Evolutionary conservation across 257 asterid species (phyloP).

Genomic region (Scutellaria galericulata): DNA sequence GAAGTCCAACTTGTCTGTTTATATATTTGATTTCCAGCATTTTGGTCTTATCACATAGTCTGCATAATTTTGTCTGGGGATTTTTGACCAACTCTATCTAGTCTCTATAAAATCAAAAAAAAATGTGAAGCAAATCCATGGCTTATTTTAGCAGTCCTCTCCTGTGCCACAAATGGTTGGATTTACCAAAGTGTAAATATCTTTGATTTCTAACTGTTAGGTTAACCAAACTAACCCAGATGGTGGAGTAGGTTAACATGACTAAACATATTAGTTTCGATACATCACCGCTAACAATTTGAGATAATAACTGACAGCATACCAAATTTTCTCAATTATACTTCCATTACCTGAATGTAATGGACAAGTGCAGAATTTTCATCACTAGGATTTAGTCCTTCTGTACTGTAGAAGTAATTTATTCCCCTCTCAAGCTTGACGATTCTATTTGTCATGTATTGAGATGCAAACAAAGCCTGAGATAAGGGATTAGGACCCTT

Average conservation of each 20-base stretch:
- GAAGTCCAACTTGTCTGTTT: slow-evolving; percentile 16
- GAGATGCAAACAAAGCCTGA: slow-evolving; percentile 79
- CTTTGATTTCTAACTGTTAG: background rate
- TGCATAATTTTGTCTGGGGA: background rate
- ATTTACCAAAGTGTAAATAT: background rate
- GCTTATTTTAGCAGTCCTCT: background rate
- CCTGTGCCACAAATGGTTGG: background rate
- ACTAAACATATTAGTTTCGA: slow-evolving; percentile 9
- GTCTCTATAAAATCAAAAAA: background rate
- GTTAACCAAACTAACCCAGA: background rate
- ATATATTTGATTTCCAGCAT: background rate
- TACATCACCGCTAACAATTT: background rate
- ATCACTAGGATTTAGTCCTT: slow-evolving; percentile 91
- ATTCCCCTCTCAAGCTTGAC: slow-evolving; percentile 78
- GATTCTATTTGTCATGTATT: slow-evolving; percentile 77
- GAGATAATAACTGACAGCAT: slow-evolving; percentile 10
- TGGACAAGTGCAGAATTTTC: slow-evolving; percentile 92
- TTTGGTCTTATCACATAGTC: slow-evolving; percentile 6
- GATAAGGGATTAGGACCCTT: slow-evolving; percentile 68
- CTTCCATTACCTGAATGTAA: slow-evolving; percentile 79
- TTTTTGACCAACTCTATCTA: background rate
- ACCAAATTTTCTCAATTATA: slow-evolving; percentile 5
- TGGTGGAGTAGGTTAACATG: background rate
- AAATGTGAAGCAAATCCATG: background rate
- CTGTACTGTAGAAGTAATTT: slow-evolving; percentile 60